Base-by-base conservation (phyloP, 129 eudicot species). In the Deinandra increscens region DNA sequence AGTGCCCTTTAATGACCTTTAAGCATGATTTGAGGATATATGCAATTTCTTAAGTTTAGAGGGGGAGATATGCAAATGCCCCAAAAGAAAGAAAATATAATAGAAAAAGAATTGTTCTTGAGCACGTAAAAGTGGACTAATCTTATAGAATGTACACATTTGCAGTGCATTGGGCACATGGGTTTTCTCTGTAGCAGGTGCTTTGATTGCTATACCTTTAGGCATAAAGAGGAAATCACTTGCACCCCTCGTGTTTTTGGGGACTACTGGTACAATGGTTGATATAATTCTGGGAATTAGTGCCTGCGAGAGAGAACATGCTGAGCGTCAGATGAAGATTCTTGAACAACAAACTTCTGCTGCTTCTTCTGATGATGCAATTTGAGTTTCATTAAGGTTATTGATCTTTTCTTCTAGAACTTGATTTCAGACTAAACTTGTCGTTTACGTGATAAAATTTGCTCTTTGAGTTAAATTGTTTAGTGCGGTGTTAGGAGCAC, bases 191-290 rank as follows among this genome's bases (percentile, higher is more conserved):
- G 97, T 89, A 12, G 89, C 86, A 36, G 99, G 99, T 33, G 99
- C 99, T 61, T 79, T 94, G 84, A 26, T 89, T 22, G 99, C 99
- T 2, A 94, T 94, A 55, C 99, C 99, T 0, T 85, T 94, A 45
- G 99, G 99, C 53, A 94, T 89, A 54, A 94, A 87, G 82, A 79
- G 81, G 64, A 94, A 94, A 82, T 94, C 99, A 2, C 74, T 94
- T 77, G 97, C 90, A 48, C 99, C 99, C 31, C 91, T 94, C 14
- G 99, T 89, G 43, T 94, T 94, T 84, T 87, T 89, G n/a, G 97
- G 99, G 58, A 94, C 99, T 11, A 89, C 99, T 2, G 99, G 99
- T 22, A 94, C 97, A 38, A 94, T 94, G 99, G 89, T 94, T 7
- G 99, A 94, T 76, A 89, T 94, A 19, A 83, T 94, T 15, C 81